These are phyloP conservation scores for Coemansia aciculifera DNA, from an alignment of 192 early-diverging fungal species.

Conservation along the genomic window DNA sequence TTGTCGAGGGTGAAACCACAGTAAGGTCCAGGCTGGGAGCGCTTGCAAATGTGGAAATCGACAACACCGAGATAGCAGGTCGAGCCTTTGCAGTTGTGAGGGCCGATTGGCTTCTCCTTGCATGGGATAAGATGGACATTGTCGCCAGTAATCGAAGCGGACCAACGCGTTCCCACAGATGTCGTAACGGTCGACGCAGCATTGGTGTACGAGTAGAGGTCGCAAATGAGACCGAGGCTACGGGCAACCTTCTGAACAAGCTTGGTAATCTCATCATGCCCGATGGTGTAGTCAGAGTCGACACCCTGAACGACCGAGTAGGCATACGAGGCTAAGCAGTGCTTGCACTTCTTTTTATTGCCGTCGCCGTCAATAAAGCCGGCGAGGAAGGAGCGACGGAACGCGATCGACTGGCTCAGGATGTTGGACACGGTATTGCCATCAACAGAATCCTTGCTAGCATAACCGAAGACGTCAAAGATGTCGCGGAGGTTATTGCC, in stretches of 20 bases:
- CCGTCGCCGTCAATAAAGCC: conserved; percentile 12
- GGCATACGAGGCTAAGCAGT: conserved; percentile 3
- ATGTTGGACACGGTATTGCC: conserved; percentile 1
- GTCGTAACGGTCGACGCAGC: conserved; percentile 1
- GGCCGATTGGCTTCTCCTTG: conserved; percentile 6
- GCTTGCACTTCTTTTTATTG: not conserved
- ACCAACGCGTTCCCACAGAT: conserved; percentile 1
- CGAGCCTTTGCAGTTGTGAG: not conserved
- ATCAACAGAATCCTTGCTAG: not conserved
- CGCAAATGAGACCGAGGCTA: conserved; percentile 14
- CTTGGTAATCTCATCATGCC: not conserved
- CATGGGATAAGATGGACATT: conserved; percentile 10
- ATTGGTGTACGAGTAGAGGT: conserved; percentile 9
- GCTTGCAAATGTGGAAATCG: conserved; percentile 1
- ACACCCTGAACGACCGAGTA: conserved; percentile 3
- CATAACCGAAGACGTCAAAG: not conserved
- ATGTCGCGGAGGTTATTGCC: not conserved
- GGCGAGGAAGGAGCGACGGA: conserved; percentile 14
- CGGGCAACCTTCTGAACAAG: conserved; percentile 14
- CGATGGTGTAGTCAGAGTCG: conserved; percentile 2
- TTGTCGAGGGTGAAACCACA: conserved; percentile 33
- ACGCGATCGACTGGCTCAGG: not conserved
- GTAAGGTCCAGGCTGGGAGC: conserved; percentile 18
- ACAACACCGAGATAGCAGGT: not conserved
- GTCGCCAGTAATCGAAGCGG: conserved; percentile 11